Base-by-base conservation (phyloP, 1,284 basidiomycete species). In the Ustilago vetiveriae region DNA sequence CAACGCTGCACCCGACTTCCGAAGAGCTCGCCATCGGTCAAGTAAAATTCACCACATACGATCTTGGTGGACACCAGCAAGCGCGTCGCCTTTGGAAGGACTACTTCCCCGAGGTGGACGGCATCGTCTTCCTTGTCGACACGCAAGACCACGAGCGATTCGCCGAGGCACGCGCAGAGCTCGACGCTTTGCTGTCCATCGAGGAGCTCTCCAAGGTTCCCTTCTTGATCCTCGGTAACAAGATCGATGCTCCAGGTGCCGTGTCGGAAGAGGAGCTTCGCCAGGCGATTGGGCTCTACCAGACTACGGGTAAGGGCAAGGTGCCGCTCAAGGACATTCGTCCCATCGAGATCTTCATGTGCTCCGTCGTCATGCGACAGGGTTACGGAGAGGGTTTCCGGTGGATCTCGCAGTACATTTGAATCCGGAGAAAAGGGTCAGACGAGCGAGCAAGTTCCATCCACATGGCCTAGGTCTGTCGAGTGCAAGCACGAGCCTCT, bases 291-390 rank as follows among this genome's bases (percentile, higher is more conserved):
- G 96, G 96, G 47, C 86, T 98, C 47, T 97, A 95, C 85, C 94
- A 98, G 86, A 99, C 96, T 21, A 98, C 96, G 23, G 96, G 96
- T 84, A 98, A 99, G 76, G 96, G 96, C 83, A 97, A 98, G 83
- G 91, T 97, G 36, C 94, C 94, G 64, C 88, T 98, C 77, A 91
- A 87, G 79, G 95, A 98, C 84, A 98, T 98, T 78, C 89, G 96
- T 70, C 95, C 96, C 29, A 97, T 98, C 83, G 96, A 99, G 84
- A 88, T 98, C 79, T 99, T 98, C 89, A 99, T 99, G 96, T 98
- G 94, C 86, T 98, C 96, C 16, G 95, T 99, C 60, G 95, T 99
- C 57, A 94, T 96, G 88, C 88, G 95, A 83, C 94, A 98, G 84
- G 95, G 95, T 60, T 98, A 98, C 84, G 95, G 94, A 66, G 96